Evolutionary conservation across 2,329 filamentous ascomycete genomes (phyloP).

Genomic region (Alternaria sp.): DNA sequence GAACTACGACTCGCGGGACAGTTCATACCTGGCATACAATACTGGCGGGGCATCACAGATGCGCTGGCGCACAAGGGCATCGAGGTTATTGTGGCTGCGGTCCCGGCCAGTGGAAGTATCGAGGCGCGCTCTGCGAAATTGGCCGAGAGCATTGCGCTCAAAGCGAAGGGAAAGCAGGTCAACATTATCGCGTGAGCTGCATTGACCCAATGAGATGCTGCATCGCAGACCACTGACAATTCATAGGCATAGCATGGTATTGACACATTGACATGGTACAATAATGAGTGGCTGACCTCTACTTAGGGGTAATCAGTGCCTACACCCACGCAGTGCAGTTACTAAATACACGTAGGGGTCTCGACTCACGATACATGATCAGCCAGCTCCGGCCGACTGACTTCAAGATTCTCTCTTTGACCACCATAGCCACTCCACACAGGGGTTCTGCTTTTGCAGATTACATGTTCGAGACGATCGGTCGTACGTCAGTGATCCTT

Average conservation of each 20-base stretch:
- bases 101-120: conserved; percentile 65
- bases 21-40: conserved; percentile 64
- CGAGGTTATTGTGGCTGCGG: conserved; percentile 66
- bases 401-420: conserved; percentile 77
- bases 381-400: conserved; percentile 63
- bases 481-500: conserved; percentile 53
- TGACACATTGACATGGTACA: neutral
- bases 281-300: conserved; percentile 22
- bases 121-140: conserved; percentile 63
- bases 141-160: conserved; percentile 58
- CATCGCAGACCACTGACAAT: conserved; percentile 17
- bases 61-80: conserved; percentile 62
- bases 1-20: conserved; percentile 63
- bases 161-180: conserved; percentile 63
- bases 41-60: conserved; percentile 69
- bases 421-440: conserved; percentile 68
- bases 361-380: conserved; percentile 70
- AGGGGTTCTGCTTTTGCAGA: conserved; percentile 67
- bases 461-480: conserved; percentile 65
- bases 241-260: conserved; percentile 61
- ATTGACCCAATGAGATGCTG: neutral
- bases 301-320: conserved; percentile 44
- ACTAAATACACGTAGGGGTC: conserved; percentile 55
- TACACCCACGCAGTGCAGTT: neutral
- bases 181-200: conserved; percentile 67